A percentile compares a stretch with the other conserved stretches of the same genome.
Conservation (phyloP, 2,329 filamentous ascomycete genomes). For the Scytalidium sp. region DNA sequence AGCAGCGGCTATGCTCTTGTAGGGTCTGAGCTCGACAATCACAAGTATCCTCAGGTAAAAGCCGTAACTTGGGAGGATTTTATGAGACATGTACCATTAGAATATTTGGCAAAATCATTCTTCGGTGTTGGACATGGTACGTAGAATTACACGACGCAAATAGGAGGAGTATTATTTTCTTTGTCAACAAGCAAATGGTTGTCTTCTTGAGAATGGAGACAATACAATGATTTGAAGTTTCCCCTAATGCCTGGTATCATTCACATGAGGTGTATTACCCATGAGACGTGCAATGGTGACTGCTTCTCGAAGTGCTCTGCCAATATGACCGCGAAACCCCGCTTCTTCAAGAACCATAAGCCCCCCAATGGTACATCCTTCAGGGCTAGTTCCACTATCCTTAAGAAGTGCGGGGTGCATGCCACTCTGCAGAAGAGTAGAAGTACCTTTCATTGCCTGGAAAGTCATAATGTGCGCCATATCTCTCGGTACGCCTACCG, state of each 20-base stretch:
- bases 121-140: no score
- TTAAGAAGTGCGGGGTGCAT: constrained; percentile 73
- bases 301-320: constrained; percentile 42
- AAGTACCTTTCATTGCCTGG: constrained; percentile 56
- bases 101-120: no score
- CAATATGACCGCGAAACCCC: constrained; percentile 34
- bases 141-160: no score
- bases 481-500: constrained; percentile 54
- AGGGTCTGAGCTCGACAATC: neutral
- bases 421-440: constrained; percentile 47
- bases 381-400: constrained; percentile 75
- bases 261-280: constrained; percentile 35
- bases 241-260: constrained; percentile 33
- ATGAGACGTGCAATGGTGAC: constrained; percentile 42
- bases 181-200: no score
- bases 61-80: neutral
- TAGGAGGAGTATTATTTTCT: no score
- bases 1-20: no score
- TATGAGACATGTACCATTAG: neutral
- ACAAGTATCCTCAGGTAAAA: constrained; percentile 1
- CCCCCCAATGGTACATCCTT: constrained; percentile 65
- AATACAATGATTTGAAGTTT: neutral
- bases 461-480: constrained; percentile 57
- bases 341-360: constrained; percentile 58
- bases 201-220: no score